Base-by-base conservation (phyloP, 768 basidiomycete genomes). In the Psilocybe azurescens region DNA sequence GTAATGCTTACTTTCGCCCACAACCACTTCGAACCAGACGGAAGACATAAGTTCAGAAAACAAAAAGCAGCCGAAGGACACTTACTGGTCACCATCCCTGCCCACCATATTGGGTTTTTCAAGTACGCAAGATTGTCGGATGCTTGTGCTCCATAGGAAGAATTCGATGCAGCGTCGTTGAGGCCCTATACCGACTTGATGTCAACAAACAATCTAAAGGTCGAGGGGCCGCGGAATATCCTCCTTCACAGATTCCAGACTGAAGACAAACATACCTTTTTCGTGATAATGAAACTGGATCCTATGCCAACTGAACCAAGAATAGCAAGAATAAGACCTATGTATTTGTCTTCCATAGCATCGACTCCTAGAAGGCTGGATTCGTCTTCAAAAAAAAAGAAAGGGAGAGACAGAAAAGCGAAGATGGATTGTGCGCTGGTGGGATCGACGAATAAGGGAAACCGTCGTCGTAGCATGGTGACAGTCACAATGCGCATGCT, bases 261-360 rank as follows among this genome's bases (percentile, higher is more conserved):
- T 39, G 18, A 13, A 30, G 57, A 60, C 32, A 44, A 46, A 48
- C 56, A 24, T 66, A 92, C 97, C 90, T 97, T 99, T 86, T 99
- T 99, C 16, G 97, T 99, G 73, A 99, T 97, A 72, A 99, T 97
- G 75, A 95, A 97, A 75, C 95, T 97, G 41, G 91, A 93, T 53
- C 97, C 97, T 67, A 99, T 99, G 61, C 91, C 89, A 28, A 93
- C 71, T 11, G 93, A 91, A 67, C 94, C 87, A 18, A 89, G 88
- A 53, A 99, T 77, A 56, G 97, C 96, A 58, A 99, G 86, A 28
- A 87, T 84, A 56, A 99, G 85, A 33, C 97, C 97, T 53, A 98
- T 94, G 74, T 95, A 97, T 79, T 95, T 97, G 79, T 97, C 97
- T 69, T 97, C 94, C 69, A 72, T 70, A 16, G 54, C 28, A 48